Evolutionary conservation across 2,329 filamentous ascomycete genomes (phyloP).

Genomic region (Immersiporthe knoxdaviesiana): DNA sequence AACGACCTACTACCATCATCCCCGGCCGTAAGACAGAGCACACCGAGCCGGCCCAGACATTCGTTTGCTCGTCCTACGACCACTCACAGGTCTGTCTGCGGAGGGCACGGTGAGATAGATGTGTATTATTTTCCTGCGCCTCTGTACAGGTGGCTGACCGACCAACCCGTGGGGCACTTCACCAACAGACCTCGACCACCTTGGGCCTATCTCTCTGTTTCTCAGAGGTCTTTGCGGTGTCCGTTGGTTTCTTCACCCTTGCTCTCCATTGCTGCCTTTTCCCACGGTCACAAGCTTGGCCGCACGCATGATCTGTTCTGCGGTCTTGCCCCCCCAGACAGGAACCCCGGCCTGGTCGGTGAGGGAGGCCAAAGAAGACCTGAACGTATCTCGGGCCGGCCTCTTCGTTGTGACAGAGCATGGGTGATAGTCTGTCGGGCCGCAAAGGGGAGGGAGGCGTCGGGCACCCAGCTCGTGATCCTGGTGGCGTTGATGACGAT

Average conservation of each 20-base stretch:
- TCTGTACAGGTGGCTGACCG: background rate
- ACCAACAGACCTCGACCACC: background rate
- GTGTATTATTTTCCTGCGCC: slow-evolving; percentile 11
- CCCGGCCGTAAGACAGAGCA: background rate
- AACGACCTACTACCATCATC: background rate
- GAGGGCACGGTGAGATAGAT: background rate
- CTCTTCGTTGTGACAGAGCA: slow-evolving; percentile 1
- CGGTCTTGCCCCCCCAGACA: background rate
- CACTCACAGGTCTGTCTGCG: background rate
- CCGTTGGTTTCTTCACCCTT: background rate
- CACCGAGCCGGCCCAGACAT: slow-evolving; percentile 4
- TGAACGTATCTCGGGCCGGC: background rate
- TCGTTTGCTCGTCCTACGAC: background rate
- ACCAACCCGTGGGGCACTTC: background rate
- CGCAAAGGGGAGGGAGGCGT: no score
- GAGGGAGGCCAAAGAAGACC: background rate
- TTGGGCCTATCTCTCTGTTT: background rate
- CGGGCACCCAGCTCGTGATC: no score
- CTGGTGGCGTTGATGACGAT: background rate
- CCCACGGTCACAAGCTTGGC: background rate
- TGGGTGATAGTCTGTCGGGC: background rate
- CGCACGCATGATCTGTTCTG: slow-evolving; percentile 1
- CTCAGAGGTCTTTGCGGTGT: background rate
- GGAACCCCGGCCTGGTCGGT: background rate
- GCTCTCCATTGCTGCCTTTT: background rate